Evolutionary conservation across 169 alveolate genomes (phyloP).

Genomic region (Cryptosporidium bovis): DNA sequence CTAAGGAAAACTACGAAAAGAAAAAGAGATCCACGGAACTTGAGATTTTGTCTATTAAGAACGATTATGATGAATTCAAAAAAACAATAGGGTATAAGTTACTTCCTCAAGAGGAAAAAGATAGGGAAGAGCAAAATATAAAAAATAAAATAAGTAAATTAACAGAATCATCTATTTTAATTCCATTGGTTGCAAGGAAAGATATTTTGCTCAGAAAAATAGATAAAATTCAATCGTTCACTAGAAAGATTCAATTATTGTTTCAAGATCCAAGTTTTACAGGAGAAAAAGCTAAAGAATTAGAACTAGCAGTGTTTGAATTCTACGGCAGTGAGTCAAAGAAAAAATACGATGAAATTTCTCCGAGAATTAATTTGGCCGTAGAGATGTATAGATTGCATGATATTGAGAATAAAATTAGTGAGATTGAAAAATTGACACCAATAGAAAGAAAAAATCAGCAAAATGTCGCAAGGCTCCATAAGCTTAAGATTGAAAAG

Average conservation of each 20-base stretch:
- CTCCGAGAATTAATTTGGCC: slow-evolving; percentile 20
- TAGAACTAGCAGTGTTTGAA: slow-evolving; percentile 20
- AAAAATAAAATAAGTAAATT: slow-evolving; percentile 7
- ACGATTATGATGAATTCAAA: slow-evolving; percentile 12
- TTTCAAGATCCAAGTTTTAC: slow-evolving; percentile 65
- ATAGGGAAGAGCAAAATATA: slow-evolving; percentile 10
- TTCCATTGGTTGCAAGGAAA: slow-evolving; percentile 6
- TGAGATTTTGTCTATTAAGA: slow-evolving; percentile 3
- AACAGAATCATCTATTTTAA: slow-evolving; percentile 11
- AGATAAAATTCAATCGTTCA: slow-evolving; percentile 18
- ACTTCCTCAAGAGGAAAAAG: slow-evolving; percentile 42
- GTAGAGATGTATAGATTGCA: slow-evolving; percentile 14
- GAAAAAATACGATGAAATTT: slow-evolving; percentile 19
- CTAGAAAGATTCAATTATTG: slow-evolving; percentile 1
- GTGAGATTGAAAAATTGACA: slow-evolving; percentile 9
- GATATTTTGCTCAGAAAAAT: slow-evolving; percentile 22
- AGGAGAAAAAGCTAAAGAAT: slow-evolving; percentile 15
- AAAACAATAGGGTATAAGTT: slow-evolving; percentile 15
- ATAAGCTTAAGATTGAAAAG: background rate
- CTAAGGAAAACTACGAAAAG: background rate
- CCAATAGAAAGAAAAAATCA: background rate
- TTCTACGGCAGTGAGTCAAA: slow-evolving; percentile 29
- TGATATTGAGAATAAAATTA: background rate
- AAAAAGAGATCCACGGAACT: slow-evolving; percentile 1
- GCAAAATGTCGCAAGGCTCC: slow-evolving; percentile 12